A percentile compares a stretch with the other conserved stretches of the same genome.
Evolutionary conservation across 176 grass and related monocot genomes (phyloP).

Genomic region (Hyparrhenia diplandra): DNA sequence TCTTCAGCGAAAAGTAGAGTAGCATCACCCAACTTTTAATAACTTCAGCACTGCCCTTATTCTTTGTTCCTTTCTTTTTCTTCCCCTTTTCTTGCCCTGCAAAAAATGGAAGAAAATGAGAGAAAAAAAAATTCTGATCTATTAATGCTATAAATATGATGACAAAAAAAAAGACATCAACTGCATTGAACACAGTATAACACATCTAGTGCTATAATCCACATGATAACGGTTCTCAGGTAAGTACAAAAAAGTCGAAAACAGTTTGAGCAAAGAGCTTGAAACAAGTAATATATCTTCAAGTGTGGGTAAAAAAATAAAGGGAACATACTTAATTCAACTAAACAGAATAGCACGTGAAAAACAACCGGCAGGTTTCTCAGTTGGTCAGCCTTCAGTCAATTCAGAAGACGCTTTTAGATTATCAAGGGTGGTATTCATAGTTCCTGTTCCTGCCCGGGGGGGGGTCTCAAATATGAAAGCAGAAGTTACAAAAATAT

Average conservation of each 20-base stretch:
- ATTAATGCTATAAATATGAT: conserved; percentile 5
- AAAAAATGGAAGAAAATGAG: not conserved
- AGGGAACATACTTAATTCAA: not conserved
- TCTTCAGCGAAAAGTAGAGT: conserved; percentile 67
- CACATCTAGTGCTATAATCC: not conserved
- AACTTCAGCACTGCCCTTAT: conserved; percentile 56
- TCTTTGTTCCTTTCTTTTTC: conserved; percentile 67
- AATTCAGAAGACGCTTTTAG: too few relatives aligned
- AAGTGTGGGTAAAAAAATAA: not conserved
- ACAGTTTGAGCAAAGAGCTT: not conserved
- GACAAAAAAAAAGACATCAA: too few relatives aligned
- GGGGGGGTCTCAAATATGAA: not conserved
- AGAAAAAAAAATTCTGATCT: not conserved
- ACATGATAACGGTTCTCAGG: not conserved
- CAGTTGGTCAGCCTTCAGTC: not conserved
- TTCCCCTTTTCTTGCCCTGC: conserved; percentile 60
- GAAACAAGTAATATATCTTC: not conserved
- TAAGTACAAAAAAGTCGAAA: not conserved
- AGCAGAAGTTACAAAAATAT: not conserved
- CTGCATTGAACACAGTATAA: not conserved
- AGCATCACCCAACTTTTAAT: conserved; percentile 73
- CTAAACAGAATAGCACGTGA: not conserved
- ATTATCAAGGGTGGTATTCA: not conserved
- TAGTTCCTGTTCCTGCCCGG: not conserved
- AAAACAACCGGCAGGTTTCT: not conserved